Evolutionary conservation across 768 basidiomycete species (phyloP), one percentile per base, ranked within the genome.

Genomic region (Trametopsis cervina): DNA sequence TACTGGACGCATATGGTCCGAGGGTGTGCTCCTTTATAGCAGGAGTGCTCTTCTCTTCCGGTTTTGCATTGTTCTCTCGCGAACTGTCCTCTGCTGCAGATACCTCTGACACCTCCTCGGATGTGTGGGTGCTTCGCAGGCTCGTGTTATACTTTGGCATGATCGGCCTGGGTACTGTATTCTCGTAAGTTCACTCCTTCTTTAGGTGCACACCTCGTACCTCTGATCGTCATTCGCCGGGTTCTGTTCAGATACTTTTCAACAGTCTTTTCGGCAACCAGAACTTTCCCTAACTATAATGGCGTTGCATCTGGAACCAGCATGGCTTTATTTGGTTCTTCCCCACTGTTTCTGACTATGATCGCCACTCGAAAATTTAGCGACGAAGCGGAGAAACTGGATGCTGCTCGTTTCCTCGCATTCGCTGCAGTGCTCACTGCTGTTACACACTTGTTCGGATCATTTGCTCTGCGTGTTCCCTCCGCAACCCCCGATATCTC

Each of bases 291-390:
- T 5, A 59, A 67, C 4, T 76, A 82, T 54, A 75, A 77, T 39
- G 85, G 85, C 17, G 63, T 81, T 21, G 78, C 85, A 10, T 73
- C 83, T 1, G 89, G 85, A 3, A 65, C 69, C 9, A 82, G 74
- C 58, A 80, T 81, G 72, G 78, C 85, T 2, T 65, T 89, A 20
- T 89, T 89, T 57, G 86, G 89, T n/a, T 72, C 89, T 26, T 91
- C 89, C 0, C 89, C 89, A 0, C 68, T 89, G 18, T 77, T 86
- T 54, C 72, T 89, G 5, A 83, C 87, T 18, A 49, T 75, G 20
- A 51, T 89, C 29, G 86, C 84, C 3, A 78, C 83, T 3, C 66
- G 48, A 13, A 79, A 70, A 59, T 89, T 89, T 63, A 78, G 75
- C 4, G 64, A 69, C 33, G 54, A 63, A 11, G 60, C 63, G 41